Base-by-base conservation (phyloP, 2,329 filamentous ascomycete species). In the Davidsoniella virescens region DNA sequence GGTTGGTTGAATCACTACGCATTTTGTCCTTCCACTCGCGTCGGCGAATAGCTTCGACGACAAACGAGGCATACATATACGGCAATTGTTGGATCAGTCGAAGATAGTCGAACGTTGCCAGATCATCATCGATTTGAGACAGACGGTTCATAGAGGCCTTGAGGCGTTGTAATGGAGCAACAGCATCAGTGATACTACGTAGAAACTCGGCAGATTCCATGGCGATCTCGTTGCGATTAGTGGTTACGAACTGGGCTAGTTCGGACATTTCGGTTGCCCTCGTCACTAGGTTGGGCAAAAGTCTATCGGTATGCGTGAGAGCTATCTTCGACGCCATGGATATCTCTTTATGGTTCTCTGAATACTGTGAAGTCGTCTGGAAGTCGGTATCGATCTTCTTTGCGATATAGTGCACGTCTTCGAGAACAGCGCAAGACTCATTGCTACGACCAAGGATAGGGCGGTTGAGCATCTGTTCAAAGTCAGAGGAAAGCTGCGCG, bases 1-100 rank as follows among this genome's bases (percentile, higher is more conserved):
- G 68, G 0, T 83, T 86, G 2, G 84, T 80, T 0, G 90, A 92
- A 59, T 96, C 92, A 2, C 77, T 75, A 61, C 83, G 86, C 63
- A 96, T 82, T 64, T 94, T 94, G 48, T 94, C 86, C 10, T 77
- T 78, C 88, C 92, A 98, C 65, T 95, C 88, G 33, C 80, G 80
- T 18, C 92, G 80, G 52, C 85, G 78, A 39, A 95, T 78, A 14
- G 87, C 83, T 64, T 98, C 92, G 3, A 86, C 76, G 17, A 94
- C 69, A 52, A 94, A 84, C 2, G 87, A 88, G 0, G 88, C 88
- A 62, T 96, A 98, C 58, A 94, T 80, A 51, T 83, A 82, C 0
- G 92, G 92, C 26, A 96, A 73, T 55, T 88, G 80, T 41, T 88
- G 81, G 36, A 95, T 81, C 18, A 86, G 71, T 16, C 81, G 79